Evolutionary conservation across 192 early-diverging fungal species (phyloP).

Genomic region (Haplosporangium gracile): DNA sequence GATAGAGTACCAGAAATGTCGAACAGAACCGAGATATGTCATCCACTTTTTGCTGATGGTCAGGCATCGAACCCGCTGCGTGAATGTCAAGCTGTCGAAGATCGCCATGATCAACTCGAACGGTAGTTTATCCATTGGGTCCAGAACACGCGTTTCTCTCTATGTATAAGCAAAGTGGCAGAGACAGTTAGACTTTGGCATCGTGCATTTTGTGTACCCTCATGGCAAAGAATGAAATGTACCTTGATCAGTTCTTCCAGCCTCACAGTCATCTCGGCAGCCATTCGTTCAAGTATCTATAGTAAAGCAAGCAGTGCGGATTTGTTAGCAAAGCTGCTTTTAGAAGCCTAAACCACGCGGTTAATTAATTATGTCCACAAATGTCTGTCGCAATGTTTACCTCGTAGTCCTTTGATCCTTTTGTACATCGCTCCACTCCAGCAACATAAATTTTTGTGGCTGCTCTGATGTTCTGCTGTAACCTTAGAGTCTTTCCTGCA

Average conservation of each 20-base stretch:
- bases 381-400: background rate
- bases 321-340: background rate
- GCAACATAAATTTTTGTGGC: slow-evolving; percentile 35
- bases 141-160: slow-evolving; percentile 32
- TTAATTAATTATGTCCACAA: background rate
- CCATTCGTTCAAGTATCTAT: slow-evolving; percentile 32
- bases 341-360: too few species aligned
- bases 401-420: slow-evolving; percentile 36
- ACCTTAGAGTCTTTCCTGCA: slow-evolving; percentile 34
- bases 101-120: slow-evolving; percentile 37
- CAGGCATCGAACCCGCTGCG: slow-evolving; percentile 31
- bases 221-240: background rate
- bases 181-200: background rate
- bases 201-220: background rate
- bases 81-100: slow-evolving; percentile 33
- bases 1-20: slow-evolving; percentile 39
- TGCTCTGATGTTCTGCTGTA: slow-evolving; percentile 38
- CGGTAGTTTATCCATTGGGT: slow-evolving; percentile 44
- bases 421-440: slow-evolving; percentile 40
- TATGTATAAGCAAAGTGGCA: background rate
- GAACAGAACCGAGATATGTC: slow-evolving; percentile 25
- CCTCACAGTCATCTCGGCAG: slow-evolving; percentile 16
- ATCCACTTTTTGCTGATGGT: slow-evolving; percentile 48
- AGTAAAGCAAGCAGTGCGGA: background rate
- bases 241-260: slow-evolving; percentile 38